These are phyloP conservation scores for Raffaelea ambrosiae DNA, from an alignment of 2,329 filamentous ascomycete genomes.

Conservation along the genomic window DNA sequence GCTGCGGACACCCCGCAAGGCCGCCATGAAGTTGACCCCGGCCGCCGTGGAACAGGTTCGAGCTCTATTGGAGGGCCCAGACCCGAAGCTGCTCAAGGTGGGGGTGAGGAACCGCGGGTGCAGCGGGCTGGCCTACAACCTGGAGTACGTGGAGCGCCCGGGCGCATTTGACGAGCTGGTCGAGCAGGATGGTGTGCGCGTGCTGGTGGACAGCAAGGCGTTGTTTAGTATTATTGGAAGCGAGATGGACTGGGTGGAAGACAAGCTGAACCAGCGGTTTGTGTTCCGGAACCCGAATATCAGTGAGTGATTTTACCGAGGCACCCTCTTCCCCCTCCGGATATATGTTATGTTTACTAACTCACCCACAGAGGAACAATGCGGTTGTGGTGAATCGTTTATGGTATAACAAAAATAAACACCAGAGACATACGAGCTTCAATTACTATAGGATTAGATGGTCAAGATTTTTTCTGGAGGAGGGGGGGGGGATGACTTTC, in stretches of 20 bases:
- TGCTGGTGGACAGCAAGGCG: conserved; percentile 94
- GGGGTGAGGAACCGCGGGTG: conserved; percentile 92
- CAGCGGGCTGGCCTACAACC: conserved; percentile 83
- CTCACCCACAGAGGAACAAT: conserved; percentile 70
- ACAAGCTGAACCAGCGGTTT: conserved; percentile 86
- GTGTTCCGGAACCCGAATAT: conserved; percentile 97
- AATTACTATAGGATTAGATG: too few species aligned
- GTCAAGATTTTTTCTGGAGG: too few species aligned
- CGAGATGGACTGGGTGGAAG: conserved; percentile 98
- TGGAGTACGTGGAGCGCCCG: conserved; percentile 91
- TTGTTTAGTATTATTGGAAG: conserved; percentile 96
- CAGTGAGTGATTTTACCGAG: conserved; percentile 54
- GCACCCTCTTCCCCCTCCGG: background rate
- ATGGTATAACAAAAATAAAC: conserved; percentile 51
- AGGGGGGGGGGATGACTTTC: too few species aligned
- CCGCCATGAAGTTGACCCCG: conserved; percentile 79
- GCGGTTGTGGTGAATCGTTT: conserved; percentile 93
- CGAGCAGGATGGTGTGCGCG: conserved; percentile 92
- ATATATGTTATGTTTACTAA: background rate
- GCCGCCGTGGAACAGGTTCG: conserved; percentile 72
- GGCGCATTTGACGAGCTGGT: conserved; percentile 84
- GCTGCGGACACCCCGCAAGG: conserved; percentile 69
- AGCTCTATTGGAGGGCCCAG: conserved; percentile 69
- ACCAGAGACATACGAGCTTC: too few species aligned
- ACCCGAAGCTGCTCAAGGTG: conserved; percentile 88